These are phyloP conservation scores for Exidia glandulosa DNA, from an alignment of 768 basidiomycete genomes.

Conservation along the genomic window DNA sequence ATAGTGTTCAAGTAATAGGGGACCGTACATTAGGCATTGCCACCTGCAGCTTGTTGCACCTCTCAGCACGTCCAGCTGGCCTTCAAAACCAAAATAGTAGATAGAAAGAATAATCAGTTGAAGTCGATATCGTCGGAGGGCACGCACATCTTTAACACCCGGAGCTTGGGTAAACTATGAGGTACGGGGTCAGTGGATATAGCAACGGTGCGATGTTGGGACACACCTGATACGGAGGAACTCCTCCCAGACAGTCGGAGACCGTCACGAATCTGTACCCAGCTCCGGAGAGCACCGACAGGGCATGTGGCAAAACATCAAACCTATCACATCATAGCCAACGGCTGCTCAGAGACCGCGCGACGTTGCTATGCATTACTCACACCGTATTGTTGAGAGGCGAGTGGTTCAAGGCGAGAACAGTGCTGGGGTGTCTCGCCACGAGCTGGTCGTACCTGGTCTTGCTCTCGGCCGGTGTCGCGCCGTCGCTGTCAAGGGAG, in stretches of 20 bases:
- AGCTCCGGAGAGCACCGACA: conserved; percentile 7
- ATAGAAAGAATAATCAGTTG: not conserved
- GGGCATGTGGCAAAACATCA: conserved; percentile 14
- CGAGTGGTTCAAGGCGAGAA: conserved; percentile 17
- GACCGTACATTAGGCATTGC: no score
- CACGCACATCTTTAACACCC: not conserved
- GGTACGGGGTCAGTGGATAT: not conserved
- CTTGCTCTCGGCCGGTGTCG: conserved; percentile 3
- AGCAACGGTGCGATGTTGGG: not conserved
- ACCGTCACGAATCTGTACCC: conserved; percentile 18
- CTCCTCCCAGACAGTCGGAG: conserved; percentile 14
- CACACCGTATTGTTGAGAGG: conserved; percentile 13
- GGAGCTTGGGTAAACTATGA: not conserved
- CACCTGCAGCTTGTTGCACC: no score
- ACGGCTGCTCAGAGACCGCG: not conserved
- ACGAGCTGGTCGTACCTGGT: conserved; percentile 7
- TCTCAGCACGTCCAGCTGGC: no score
- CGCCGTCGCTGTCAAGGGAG: conserved; percentile 8
- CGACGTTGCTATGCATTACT: not conserved
- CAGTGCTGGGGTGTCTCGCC: conserved; percentile 7
- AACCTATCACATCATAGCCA: not conserved
- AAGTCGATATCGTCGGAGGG: not conserved
- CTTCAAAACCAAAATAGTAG: not conserved
- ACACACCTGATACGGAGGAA: not conserved
- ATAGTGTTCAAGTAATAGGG: no score